These are phyloP conservation scores for Alternaria triticina DNA, from an alignment of 2,329 filamentous ascomycete genomes.

Conservation along the genomic window DNA sequence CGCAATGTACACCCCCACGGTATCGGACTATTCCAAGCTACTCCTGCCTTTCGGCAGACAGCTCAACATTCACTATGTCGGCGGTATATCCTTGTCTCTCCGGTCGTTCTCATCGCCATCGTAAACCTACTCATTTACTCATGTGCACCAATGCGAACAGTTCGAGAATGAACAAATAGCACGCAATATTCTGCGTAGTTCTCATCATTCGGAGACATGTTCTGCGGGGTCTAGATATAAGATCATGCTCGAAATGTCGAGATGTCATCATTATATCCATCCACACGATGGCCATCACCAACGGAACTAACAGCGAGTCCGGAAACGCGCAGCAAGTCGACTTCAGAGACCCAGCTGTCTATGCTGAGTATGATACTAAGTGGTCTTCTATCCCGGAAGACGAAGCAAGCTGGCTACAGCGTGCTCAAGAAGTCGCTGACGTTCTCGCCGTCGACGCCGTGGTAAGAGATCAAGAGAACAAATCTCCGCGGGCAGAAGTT, in stretches of 20 bases:
- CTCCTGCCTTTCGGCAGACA: not conserved
- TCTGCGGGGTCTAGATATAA: not conserved
- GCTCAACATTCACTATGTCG: not conserved
- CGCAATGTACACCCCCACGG: not conserved
- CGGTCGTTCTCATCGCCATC: not conserved
- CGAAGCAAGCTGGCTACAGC: conserved; percentile 54
- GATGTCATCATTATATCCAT: not conserved
- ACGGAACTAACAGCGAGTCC: conserved; percentile 8
- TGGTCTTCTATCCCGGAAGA: conserved; percentile 50
- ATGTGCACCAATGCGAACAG: not conserved
- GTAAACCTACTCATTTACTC: not conserved
- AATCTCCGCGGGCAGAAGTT: conserved; percentile 59
- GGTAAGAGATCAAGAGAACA: conserved; percentile 59
- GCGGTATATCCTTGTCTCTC: not conserved
- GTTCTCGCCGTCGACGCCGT: conserved; percentile 59
- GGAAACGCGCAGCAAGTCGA: conserved; percentile 21
- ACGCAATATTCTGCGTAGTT: not conserved
- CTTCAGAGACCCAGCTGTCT: conserved; percentile 48
- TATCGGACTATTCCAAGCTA: not conserved
- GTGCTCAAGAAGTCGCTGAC: conserved; percentile 57
- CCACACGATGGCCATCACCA: conserved; percentile 13
- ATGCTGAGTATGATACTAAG: conserved; percentile 49
- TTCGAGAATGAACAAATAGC: not conserved
- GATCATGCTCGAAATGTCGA: not conserved
- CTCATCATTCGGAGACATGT: not conserved